Evolutionary conservation across 805 yeast species (phyloP), one percentile per base, ranked within the genome.

Genomic region (Barnettozyma wickerhamii): DNA sequence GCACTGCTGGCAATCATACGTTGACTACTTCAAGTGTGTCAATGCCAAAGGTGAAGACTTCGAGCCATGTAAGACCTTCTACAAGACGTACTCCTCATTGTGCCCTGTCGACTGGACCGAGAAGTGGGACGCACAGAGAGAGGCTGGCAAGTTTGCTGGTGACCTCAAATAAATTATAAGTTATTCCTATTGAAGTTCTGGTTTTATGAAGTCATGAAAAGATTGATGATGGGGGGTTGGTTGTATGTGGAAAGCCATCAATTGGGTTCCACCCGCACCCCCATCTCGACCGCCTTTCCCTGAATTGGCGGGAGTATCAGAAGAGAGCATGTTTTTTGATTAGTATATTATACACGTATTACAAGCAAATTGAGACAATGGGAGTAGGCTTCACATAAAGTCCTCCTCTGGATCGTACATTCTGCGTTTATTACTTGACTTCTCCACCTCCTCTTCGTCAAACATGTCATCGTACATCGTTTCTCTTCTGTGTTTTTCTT

Each of bases 1-100:
- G 74, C 96, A 91, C 77, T 93, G 98, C 77, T 95, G 91, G 81
- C 97, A 91, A 74, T 77, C 91, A 56, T 93, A 91, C 74, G 88
- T 93, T 60, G 99, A 93, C 71, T 93, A 91, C 81, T 93, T 85
- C 83, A 90, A 89, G 70, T 93, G 99, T 75, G 79, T 93, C 64
- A 84, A 81, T 60, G 88, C 90, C 53, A 91, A 91, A 74, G 99
- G 99, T 63, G 97, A 91, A 72, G 98, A 90, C 48, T 93, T 93
- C 63, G 95, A 90, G 59, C 98, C 98, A 62, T 93, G 99, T 71
- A 77, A 89, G 71, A 90, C 86, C 58, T 93, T 93, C 75, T 86
- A 79, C 81, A 84, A 79, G 69, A 87, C 97, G 42, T 93, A 77
- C 77, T 78, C 84, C 56, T 78, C 96, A 19, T 73, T 86, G 60